Evolutionary conservation across 805 yeast species (phyloP), one percentile per base, ranked within the genome.

Genomic region (Suhomyces sp.): DNA sequence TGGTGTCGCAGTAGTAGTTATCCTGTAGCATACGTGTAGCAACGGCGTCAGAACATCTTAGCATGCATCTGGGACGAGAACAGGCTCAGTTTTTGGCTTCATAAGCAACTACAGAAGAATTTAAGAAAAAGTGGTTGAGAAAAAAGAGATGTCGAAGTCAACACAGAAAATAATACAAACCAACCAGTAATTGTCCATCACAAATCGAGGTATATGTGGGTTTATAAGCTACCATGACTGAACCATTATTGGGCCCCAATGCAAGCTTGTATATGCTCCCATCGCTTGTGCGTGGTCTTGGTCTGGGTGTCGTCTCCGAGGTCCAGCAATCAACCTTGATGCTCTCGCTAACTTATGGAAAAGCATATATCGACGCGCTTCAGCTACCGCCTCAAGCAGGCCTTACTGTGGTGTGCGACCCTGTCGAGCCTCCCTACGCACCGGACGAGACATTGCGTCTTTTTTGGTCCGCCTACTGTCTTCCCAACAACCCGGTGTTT

Each of bases 301-400:
- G 6, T 6, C 40, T 12, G 20, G 29, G 12, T 10, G 19, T 25
- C 27, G 29, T 6, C n/a, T 24, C n/a, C 20, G 33, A 53, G 4
- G 60, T 60, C 43, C 50, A 58, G 45, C 57, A 62, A 24, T 60
- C 58, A 47, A 51, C 56, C n/a, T 17, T 63, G 12, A 24, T 57
- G 10, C 49, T 65, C 37, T 44, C 61, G 3, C 46, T 63, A n/a
- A 35, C 59, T 15, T 56, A 55, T 51, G 69, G 68, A n/a, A 50
- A 50, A 24, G 50, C 50, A 7, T 62, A 48, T 31, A 49, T 56
- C 5, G 52, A 54, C 2, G 62, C 64, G 5, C 33, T 63, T 10
- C 54, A 55, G n/a, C 53, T 63, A 12, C 10, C 12, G n/a, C 29
- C 43, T 19, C n/a, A 20, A n/a, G n/a, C 35, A 9, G 43, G 15